Evolutionary conservation across 495 filamentous ascomycete species (phyloP), one percentile per base, ranked within the genome.

Genomic region (Schizothecium vesticola): DNA sequence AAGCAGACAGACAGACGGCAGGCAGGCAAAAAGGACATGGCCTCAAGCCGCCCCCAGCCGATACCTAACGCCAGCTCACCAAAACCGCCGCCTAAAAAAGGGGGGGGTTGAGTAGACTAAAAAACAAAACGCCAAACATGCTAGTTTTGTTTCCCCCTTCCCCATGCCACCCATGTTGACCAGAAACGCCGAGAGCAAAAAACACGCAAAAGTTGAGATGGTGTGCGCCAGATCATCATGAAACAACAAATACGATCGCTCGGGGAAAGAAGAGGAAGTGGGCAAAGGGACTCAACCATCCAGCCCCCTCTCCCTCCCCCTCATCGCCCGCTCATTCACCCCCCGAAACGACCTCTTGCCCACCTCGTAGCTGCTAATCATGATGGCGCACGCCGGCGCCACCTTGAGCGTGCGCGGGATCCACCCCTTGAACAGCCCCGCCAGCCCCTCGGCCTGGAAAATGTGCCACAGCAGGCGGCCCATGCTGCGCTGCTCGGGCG

Each of bases 321-420:
- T 31, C 36, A 70, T 61, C 22, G 81, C 76, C 59, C 86, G 82
- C 74, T 94, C 90, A 72, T 99, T 97, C 65, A 92, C 88, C 23
- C 86, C 86, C 66, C 86, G 81, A 8, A 95, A 94, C 77, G 90
- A 90, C 76, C 89, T 90, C 86, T 99, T 99, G 12, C 96, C 93
- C 24, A 98, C 85, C 79, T 99, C 95, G 73, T 98, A 99, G 66
- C 88, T 96, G 66, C 92, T 96, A 70, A 99, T 99, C 95, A 99
- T 99, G 73, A 99, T 97, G n/a, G 96, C 95, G 79, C 95, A 98
- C 16, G 94, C 93, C 1, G 95, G 95, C 12, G 95, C 94, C 7
- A 98, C 94, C 73, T 98, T 98, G 59, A 99, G 80, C 70, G 92
- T 97, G 43, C 95, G 83, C 0, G 95, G 92, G 21, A 90, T 89